These are phyloP conservation scores for Tulasnella sp. DNA, from an alignment of 768 basidiomycete genomes.

Conservation along the genomic window DNA sequence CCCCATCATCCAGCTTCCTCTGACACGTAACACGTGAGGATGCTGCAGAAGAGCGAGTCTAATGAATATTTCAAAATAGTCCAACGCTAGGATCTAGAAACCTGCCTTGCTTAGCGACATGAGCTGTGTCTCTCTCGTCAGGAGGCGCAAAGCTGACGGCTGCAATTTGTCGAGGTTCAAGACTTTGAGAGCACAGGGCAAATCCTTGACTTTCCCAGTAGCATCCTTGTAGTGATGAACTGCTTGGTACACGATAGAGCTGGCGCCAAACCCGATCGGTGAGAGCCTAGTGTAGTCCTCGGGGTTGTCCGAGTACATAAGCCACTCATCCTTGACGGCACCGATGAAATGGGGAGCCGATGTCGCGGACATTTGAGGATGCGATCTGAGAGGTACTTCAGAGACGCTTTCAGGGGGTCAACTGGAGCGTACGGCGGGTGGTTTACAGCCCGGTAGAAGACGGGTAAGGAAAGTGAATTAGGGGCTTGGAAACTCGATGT, in stretches of 20 bases:
- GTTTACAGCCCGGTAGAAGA: too few relatives aligned
- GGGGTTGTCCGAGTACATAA: slow-evolving; percentile 64
- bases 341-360: slow-evolving; percentile 37
- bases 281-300: slow-evolving; percentile 64
- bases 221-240: slow-evolving; percentile 37
- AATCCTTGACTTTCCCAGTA: slow-evolving; percentile 28
- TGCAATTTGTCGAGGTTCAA: slow-evolving; percentile 75
- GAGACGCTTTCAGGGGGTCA: too few relatives aligned
- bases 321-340: slow-evolving; percentile 76
- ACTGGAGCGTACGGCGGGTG: too few relatives aligned
- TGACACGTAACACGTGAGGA: slow-evolving; percentile 84
- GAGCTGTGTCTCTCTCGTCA: slow-evolving; percentile 76
- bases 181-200: slow-evolving; percentile 77
- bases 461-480: too few relatives aligned
- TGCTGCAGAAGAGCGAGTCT: slow-evolving; percentile 29
- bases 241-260: slow-evolving; percentile 81
- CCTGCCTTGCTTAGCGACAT: slow-evolving; percentile 71
- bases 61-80: background rate
- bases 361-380: background rate
- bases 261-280: slow-evolving; percentile 84
- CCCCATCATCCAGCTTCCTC: slow-evolving; percentile 79
- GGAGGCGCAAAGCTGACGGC: slow-evolving; percentile 53
- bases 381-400: too few relatives aligned
- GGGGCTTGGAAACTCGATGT: too few relatives aligned
- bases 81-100: background rate